These are phyloP conservation scores for Gracilariopsis chorda DNA, from an alignment of 23 red algal species.

Conservation along the genomic window DNA sequence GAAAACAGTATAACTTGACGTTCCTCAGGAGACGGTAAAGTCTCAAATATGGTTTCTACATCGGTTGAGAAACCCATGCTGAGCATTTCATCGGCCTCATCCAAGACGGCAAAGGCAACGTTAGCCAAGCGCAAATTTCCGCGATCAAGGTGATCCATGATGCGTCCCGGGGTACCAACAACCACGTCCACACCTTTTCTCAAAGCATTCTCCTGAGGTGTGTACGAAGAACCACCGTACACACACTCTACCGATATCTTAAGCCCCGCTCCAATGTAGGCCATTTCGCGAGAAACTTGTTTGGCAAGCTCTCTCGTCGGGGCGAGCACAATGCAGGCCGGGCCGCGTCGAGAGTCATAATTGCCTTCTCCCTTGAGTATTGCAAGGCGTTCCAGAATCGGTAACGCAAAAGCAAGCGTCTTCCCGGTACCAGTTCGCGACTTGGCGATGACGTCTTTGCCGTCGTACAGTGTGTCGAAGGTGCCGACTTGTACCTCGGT, in stretches of 20 bases:
- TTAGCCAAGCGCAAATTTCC: constrained; percentile 57
- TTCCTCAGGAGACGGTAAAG: constrained; percentile 44
- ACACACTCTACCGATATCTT: constrained; percentile 74
- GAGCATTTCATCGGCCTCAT: constrained; percentile 99
- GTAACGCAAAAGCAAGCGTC: constrained; percentile 95
- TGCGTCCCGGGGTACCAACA: constrained; percentile 93
- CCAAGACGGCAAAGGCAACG: constrained; percentile 88
- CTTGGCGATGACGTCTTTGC: constrained; percentile 87
- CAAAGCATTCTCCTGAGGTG: constrained; percentile 79
- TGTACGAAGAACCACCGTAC: constrained; percentile 90
- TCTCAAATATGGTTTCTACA: constrained; percentile 84
- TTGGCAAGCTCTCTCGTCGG: constrained; percentile 96
- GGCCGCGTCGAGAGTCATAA: neutral
- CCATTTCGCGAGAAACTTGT: constrained; percentile 88
- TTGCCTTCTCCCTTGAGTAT: neutral
- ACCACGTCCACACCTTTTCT: constrained; percentile 87
- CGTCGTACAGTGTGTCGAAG: constrained; percentile 77
- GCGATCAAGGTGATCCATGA: constrained; percentile 91
- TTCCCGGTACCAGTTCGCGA: constrained; percentile 98
- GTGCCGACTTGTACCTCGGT: constrained; percentile 92
- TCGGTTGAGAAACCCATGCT: constrained; percentile 99
- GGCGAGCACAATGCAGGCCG: constrained; percentile 83
- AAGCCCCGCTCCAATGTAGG: constrained; percentile 54
- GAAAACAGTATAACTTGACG: constrained; percentile 94
- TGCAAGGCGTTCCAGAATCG: constrained; percentile 85